Evolutionary conservation across 768 basidiomycete species (phyloP).

Genomic region (Porphyrellus cyaneotinctus): DNA sequence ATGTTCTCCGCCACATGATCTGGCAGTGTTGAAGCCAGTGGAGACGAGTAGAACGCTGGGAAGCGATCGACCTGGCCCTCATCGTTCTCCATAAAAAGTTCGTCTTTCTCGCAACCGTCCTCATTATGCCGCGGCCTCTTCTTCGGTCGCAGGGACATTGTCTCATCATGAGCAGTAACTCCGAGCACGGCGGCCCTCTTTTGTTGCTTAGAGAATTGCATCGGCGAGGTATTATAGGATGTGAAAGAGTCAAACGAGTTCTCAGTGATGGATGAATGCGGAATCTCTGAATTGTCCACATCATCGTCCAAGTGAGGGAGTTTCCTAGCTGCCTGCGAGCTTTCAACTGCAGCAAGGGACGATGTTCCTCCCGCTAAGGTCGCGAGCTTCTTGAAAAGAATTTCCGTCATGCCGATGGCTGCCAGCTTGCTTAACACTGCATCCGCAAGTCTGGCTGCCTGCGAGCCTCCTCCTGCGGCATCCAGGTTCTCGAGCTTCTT

Average conservation of each 20-base stretch:
- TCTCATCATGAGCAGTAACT: not conserved
- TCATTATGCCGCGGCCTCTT: not conserved
- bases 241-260: not conserved
- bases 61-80: not conserved
- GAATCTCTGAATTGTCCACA: not conserved
- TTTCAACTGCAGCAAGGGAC: too few relatives aligned
- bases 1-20: not conserved
- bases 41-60: not conserved
- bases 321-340: not conserved
- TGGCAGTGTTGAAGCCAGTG: not conserved
- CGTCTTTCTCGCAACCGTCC: not conserved
- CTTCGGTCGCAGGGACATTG: too few relatives aligned
- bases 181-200: not conserved
- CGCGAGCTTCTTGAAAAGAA: not conserved
- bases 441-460: not conserved
- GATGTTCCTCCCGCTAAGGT: not conserved
- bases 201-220: not conserved
- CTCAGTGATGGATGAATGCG: not conserved
- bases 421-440: not conserved
- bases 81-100: not conserved
- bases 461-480: too few relatives aligned
- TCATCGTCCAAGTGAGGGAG: not conserved
- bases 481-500: not conserved
- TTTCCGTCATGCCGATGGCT: not conserved
- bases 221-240: not conserved